Conservation (phyloP, 352 stramenopile genomes). For the Globisporangium polare region DNA sequence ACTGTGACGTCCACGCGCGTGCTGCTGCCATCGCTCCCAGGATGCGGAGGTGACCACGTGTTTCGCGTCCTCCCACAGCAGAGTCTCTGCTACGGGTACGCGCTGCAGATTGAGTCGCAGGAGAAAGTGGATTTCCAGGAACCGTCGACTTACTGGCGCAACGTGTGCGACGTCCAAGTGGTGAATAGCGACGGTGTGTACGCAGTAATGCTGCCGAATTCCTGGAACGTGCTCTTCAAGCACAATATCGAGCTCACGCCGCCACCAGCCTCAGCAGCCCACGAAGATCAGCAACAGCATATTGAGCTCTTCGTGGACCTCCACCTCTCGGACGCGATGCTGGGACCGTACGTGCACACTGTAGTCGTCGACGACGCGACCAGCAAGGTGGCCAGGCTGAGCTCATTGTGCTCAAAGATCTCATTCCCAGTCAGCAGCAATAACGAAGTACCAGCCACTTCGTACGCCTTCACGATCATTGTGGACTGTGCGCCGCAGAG, state of each 20-base stretch:
- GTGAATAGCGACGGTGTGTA: conserved; percentile 43
- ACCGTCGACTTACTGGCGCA: conserved; percentile 43
- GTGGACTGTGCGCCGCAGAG: conserved; percentile 40
- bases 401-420: conserved; percentile 28
- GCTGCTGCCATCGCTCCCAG: conserved; percentile 16
- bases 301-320: conserved; percentile 50
- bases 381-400: conserved; percentile 26
- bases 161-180: conserved; percentile 37
- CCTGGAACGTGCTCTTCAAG: conserved; percentile 68
- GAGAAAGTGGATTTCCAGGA: conserved; percentile 36
- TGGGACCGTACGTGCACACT: conserved; percentile 43
- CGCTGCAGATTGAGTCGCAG: conserved; percentile 47
- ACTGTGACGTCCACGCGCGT: conserved; percentile 31
- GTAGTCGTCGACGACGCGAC: conserved; percentile 44
- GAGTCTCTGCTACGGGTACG: conserved; percentile 50
- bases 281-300: background rate
- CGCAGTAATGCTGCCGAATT: conserved; percentile 32
- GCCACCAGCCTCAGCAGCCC: background rate
- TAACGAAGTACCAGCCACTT: background rate
- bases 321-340: conserved; percentile 48
- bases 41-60: conserved; percentile 16
- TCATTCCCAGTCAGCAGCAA: conserved; percentile 14
- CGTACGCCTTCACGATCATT: conserved; percentile 45
- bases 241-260: conserved; percentile 38
- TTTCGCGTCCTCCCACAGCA: conserved; percentile 51